Base-by-base conservation (phyloP, 2,329 filamentous ascomycete genomes). In the Aureobasidium lini region DNA sequence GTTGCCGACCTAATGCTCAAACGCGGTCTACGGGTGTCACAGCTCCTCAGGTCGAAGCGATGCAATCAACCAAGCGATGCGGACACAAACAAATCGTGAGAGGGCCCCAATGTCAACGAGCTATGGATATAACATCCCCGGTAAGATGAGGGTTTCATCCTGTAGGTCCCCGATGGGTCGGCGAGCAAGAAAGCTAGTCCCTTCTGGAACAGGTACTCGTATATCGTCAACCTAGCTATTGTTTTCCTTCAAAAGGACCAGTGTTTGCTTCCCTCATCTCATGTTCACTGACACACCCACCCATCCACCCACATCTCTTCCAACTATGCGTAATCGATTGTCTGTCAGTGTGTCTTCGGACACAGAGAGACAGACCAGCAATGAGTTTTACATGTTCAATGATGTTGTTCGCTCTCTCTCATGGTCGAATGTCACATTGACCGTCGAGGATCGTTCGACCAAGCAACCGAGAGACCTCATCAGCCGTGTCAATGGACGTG, bases 341-440 rank as follows among this genome's bases (percentile, higher is more conserved):
- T 49, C 54, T 11, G n/a, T 28, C 10, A 49, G 16, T 23, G 16
- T 43, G 37, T 48, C 43, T 42, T 58, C 44, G 9, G 54, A 58
- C 44, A 58, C 37, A 7, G 54, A 58, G n/a, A 58, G 44, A 28
- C 54, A 58, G 44, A 32, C 36, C 8, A 28, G 28, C 18, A 37
- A 44, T 44, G 48, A 53, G 75, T 32, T 37, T 11, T 77, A 83
- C 61, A 70, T 87, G 5, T 69, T 72, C 36, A 90, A 90, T 71
- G 77, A 79, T 6, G 78, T 79, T 0, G 81, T 90, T 31, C 73
- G 77, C 6, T 81, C 70, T 62, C 81, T 89, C 62, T 77, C 81
- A 2, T 91, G 88, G 87, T 73, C 76, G 32, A 75, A 79, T 58
- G 73, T 90, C 44, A 83, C 78, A 0, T 87, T 90, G 28, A 84